A percentile compares a stretch with the other conserved stretches of the same genome.
Evolutionary conservation across 1,284 basidiomycete species (phyloP).

Genomic region (Tetrapyrgos nigripes): DNA sequence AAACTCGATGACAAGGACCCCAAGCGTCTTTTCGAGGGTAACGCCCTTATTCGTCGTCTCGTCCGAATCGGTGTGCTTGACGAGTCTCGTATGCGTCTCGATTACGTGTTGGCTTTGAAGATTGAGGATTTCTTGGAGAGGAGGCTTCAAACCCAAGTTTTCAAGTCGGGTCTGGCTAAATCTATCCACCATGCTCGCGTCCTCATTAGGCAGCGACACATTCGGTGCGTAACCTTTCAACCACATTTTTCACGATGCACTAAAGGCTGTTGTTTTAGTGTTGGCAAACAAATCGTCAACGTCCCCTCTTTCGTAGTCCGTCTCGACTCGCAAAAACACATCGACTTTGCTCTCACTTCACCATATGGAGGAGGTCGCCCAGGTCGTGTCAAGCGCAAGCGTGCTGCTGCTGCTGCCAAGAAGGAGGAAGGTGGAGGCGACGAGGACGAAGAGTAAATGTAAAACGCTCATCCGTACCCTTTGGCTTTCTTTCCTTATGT

Average conservation of each 20-base stretch:
- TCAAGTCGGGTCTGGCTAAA: constrained; percentile 99
- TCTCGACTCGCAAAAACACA: constrained; percentile 97
- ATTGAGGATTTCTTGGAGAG: constrained; percentile 99
- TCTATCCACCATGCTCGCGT: constrained; percentile 99
- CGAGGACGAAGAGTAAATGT: constrained; percentile 83
- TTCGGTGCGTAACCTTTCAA: constrained; percentile 67
- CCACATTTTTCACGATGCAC: constrained; percentile 3
- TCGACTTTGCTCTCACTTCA: constrained; percentile 98
- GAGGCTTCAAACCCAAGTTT: constrained; percentile 98
- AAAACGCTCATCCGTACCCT: background rate
- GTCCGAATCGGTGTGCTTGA: constrained; percentile 99
- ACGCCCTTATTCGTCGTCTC: constrained; percentile 98
- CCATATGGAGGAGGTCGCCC: constrained; percentile 97
- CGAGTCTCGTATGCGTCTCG: constrained; percentile 98
- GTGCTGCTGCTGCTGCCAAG: constrained; percentile 91
- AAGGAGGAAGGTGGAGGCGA: constrained; percentile 91
- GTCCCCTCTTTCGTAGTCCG: constrained; percentile 99
- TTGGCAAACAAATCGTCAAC: constrained; percentile 99
- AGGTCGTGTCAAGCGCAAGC: constrained; percentile 99
- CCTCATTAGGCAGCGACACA: constrained; percentile 96
- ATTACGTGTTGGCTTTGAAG: constrained; percentile 99
- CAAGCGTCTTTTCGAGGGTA: constrained; percentile 99
- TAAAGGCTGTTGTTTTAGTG: constrained; percentile 53
- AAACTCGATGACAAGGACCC: constrained; percentile 99
- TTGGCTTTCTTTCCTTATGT: background rate